These are phyloP conservation scores for Pleurotus djamor DNA, from an alignment of 768 basidiomycete genomes.

Conservation along the genomic window DNA sequence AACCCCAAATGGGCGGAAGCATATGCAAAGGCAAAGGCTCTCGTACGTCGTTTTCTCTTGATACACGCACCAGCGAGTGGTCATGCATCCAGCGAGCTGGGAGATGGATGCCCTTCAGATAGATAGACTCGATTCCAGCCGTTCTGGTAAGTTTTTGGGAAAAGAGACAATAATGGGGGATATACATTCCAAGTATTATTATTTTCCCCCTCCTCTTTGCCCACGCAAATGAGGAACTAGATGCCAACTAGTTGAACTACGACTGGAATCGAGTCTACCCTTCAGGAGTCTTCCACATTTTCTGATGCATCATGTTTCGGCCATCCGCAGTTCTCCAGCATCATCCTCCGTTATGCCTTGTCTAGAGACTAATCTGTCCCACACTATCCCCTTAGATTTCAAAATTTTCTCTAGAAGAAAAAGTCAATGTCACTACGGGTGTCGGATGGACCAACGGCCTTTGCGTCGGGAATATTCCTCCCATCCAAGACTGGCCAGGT, in stretches of 20 bases:
- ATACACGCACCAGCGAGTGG: no score
- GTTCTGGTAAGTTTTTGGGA: no score
- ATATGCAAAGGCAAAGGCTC: constrained; percentile 52
- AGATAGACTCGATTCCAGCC: no score
- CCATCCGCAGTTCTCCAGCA: neutral
- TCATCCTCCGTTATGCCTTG: neutral
- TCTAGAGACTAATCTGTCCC: no score
- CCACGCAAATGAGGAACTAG: no score
- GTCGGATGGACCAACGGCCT: constrained; percentile 63
- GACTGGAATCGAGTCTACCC: no score
- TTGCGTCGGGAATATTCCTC: constrained; percentile 53
- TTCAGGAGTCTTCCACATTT: neutral
- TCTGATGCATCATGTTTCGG: neutral
- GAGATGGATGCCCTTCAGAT: no score
- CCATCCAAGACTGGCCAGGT: constrained; percentile 49
- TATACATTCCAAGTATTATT: no score
- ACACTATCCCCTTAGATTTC: constrained; percentile 30
- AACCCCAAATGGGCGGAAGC: constrained; percentile 58
- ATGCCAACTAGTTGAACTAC: no score
- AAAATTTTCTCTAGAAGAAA: constrained; percentile 56
- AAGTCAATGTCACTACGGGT: constrained; percentile 64
- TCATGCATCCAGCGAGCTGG: no score
- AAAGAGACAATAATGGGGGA: no score
- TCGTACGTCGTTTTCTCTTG: constrained; percentile 31
- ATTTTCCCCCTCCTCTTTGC: no score